Conservation (phyloP, 495 filamentous ascomycete species). For the Podospora pseudocomata region DNA sequence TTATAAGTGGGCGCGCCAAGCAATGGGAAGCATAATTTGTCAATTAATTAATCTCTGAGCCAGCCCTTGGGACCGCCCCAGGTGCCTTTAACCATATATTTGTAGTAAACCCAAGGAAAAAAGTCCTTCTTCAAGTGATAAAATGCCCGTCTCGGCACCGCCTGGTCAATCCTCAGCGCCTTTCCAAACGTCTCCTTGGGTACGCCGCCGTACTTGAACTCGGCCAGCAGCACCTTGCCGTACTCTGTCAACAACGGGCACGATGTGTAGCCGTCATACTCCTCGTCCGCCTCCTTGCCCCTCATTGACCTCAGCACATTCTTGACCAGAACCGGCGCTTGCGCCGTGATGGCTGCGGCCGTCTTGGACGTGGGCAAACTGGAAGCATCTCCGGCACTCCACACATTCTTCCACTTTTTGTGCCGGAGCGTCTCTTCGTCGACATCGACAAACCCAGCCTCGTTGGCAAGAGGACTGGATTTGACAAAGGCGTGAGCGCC, state of each 20-base stretch:
- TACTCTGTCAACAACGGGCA: constrained; percentile 66
- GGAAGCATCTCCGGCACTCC: constrained; percentile 66
- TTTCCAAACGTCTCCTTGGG: constrained; percentile 65
- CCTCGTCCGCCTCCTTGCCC: constrained; percentile 49
- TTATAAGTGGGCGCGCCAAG: constrained; percentile 15
- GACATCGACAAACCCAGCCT: constrained; percentile 62
- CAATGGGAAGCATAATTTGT: not conserved
- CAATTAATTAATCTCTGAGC: constrained; percentile 10
- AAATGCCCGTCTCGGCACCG: constrained; percentile 51
- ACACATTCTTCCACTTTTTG: constrained; percentile 61
- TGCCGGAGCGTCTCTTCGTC: constrained; percentile 58
- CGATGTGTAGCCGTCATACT: constrained; percentile 66
- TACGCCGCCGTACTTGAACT: constrained; percentile 69
- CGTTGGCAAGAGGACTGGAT: constrained; percentile 55
- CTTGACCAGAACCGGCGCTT: constrained; percentile 57
- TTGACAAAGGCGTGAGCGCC: constrained; percentile 58
- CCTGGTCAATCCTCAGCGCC: constrained; percentile 57
- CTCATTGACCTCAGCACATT: constrained; percentile 53
- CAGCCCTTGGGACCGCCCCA: constrained; percentile 61
- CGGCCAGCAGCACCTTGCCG: constrained; percentile 63
- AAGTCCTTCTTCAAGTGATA: constrained; percentile 70
- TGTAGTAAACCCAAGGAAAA: constrained; percentile 64
- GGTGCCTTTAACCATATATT: constrained; percentile 58
- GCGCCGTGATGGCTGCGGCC: constrained; percentile 60
- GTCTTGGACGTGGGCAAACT: constrained; percentile 67